These are phyloP conservation scores for Leishmania tarentolae DNA, from an alignment of 208 protist species.

Conservation along the genomic window DNA sequence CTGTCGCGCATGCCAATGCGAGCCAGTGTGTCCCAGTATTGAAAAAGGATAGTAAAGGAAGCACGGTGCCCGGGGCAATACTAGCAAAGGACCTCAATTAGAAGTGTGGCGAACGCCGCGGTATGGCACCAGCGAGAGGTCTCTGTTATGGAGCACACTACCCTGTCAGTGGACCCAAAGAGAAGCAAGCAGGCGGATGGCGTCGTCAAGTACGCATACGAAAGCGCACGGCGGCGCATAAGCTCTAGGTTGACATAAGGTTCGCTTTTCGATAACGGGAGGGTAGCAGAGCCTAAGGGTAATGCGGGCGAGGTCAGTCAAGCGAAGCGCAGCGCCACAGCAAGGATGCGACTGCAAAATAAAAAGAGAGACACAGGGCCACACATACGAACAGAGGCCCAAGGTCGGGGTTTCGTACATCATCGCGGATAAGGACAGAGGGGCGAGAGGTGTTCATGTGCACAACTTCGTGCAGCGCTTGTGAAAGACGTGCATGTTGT, in stretches of 20 bases:
- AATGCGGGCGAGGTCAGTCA: not conserved
- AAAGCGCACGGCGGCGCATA: not conserved
- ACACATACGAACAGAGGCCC: not conserved
- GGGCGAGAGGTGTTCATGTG: not conserved
- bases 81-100: not conserved
- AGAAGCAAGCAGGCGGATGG: not conserved
- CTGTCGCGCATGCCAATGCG: not conserved
- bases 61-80: not conserved
- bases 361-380: not conserved
- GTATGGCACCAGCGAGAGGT: not conserved
- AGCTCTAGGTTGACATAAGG: not conserved
- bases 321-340: not conserved
- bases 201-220: not conserved
- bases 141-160: not conserved
- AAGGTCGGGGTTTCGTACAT: not conserved
- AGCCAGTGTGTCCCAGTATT: not conserved
- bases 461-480: slow-evolving; percentile 25
- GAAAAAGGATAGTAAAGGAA: not conserved
- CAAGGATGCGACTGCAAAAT: too few species aligned
- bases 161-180: not conserved
- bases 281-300: not conserved
- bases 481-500: slow-evolving; percentile 41
- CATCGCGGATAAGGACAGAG: not conserved
- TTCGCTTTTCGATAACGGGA: not conserved
- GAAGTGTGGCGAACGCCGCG: not conserved